phyloP scores from a whole-genome alignment of 2,329 filamentous ascomycete species.

The Furcasterigmium furcatum region DNA sequence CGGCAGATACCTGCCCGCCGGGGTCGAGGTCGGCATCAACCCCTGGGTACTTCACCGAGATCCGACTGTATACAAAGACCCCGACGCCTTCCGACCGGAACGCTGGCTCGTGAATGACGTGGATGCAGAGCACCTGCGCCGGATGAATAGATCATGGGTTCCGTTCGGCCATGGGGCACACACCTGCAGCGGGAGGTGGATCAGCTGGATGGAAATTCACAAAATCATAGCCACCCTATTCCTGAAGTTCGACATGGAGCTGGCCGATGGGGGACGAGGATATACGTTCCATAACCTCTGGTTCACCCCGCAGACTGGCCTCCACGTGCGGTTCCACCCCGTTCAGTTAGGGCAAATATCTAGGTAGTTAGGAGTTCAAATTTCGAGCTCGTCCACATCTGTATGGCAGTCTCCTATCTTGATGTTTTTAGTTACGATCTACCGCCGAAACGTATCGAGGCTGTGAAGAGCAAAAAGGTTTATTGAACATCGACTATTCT shows the following conservation, averaged over 20 bases:
- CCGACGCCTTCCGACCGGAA: conserved; percentile 6
- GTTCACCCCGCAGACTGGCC: not conserved
- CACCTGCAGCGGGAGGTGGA: conserved; percentile 1
- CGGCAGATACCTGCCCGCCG: conserved; percentile 17
- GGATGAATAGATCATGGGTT: not conserved
- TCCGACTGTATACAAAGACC: conserved; percentile 5
- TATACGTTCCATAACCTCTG: not conserved
- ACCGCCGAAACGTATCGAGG: too few species aligned
- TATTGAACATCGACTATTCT: too few species aligned
- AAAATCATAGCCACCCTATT: conserved; percentile 7
- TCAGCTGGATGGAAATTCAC: conserved; percentile 10
- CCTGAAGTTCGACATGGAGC: conserved; percentile 5
- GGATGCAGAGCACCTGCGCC: conserved; percentile 3
- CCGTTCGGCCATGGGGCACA: not conserved
- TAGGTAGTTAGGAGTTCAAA: too few species aligned
- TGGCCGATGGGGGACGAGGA: not conserved
- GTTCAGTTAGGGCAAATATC: too few species aligned
- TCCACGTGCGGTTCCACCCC: too few species aligned
- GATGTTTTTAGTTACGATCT: too few species aligned
- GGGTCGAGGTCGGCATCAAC: conserved; percentile 19
- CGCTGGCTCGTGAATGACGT: conserved; percentile 6
- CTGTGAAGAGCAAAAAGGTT: too few species aligned
- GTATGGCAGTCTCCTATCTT: too few species aligned
- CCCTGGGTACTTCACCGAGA: conserved; percentile 20
- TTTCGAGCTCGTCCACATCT: too few species aligned